phyloP scores from a whole-genome alignment of 768 basidiomycete species.

The Hericium erinaceus region DNA sequence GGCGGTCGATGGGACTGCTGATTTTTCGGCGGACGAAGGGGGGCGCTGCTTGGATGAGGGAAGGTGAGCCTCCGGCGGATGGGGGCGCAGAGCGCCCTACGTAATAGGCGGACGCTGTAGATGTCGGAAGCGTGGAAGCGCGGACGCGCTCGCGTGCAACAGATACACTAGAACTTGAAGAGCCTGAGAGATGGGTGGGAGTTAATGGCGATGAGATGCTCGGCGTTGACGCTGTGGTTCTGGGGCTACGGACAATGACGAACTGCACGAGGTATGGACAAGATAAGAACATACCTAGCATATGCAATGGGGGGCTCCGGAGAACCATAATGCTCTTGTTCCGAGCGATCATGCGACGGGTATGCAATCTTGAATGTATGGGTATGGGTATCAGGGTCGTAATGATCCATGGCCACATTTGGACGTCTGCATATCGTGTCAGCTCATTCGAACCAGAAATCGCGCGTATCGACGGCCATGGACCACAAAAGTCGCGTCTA shows the following conservation, averaged over 20 bases:
- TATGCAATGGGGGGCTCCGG: neutral
- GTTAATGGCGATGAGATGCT: neutral
- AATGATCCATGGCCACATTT: constrained; percentile 7
- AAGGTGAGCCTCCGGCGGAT: neutral
- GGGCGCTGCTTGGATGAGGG: neutral
- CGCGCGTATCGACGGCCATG: neutral
- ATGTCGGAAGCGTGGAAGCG: neutral
- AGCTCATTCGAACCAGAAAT: neutral
- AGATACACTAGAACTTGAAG: neutral
- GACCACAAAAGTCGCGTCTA: too few relatives aligned
- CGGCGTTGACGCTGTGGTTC: neutral
- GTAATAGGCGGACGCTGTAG: neutral
- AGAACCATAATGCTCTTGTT: neutral
- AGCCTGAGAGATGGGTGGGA: neutral
- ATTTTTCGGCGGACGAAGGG: neutral
- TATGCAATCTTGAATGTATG: constrained; percentile 9
- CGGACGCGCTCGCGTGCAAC: neutral
- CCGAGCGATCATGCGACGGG: neutral
- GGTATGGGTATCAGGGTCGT: constrained; percentile 2
- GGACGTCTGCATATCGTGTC: constrained; percentile 3
- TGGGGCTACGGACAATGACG: neutral
- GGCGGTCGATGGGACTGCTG: neutral
- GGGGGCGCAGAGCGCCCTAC: neutral
- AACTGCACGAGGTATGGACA: neutral
- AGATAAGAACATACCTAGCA: neutral